Evolutionary conservation across 2,329 filamentous ascomycete genomes (phyloP), one percentile per base, ranked within the genome.

Genomic region (Aspergillus felis): DNA sequence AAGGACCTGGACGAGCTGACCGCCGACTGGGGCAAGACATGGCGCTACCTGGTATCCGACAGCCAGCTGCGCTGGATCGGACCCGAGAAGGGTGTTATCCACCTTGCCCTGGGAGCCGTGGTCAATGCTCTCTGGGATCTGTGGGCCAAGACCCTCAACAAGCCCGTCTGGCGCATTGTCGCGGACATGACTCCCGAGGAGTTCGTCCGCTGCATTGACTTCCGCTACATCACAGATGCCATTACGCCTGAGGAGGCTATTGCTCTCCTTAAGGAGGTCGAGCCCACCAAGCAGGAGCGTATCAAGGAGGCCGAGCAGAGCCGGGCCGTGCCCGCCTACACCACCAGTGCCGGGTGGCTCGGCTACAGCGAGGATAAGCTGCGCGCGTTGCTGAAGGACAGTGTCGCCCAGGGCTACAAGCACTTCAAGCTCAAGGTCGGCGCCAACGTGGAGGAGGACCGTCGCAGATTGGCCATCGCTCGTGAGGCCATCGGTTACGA

Each of bases 381-480:
- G 88, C 87, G 86, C 78, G 77, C 72, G 0, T 75, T 96, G 59
- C 77, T 96, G 62, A 76, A 84, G 58, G 87, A 94, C 76, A 93
- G 90, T 20, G 82, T 94, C 50, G 79, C 78, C 50, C 84, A 88
- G 61, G 92, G 92, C 9, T 96, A 94, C 77, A 82, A 76, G 60
- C 87, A 96, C 78, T 96, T 96, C 79, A 96, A 96, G 82, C 79
- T 96, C 73, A 96, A 96, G 80, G 91, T 96, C 49, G 91, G 91
- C 42, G 84, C 83, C 10, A 84, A 83, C 64, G 69, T 95, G 17
- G 88, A 87, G 64, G 85, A 87, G 61, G 91, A 96, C 74, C 82
- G 82, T 66, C 80, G 83, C 57, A 81, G 92, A 4, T 78, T 96
- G 65, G 73, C 75, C 14, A 91, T 95, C 72, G 91, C 90, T 5